These are phyloP conservation scores for Psilocybe subaeruginosa DNA, from an alignment of 768 basidiomycete genomes.

Conservation along the genomic window DNA sequence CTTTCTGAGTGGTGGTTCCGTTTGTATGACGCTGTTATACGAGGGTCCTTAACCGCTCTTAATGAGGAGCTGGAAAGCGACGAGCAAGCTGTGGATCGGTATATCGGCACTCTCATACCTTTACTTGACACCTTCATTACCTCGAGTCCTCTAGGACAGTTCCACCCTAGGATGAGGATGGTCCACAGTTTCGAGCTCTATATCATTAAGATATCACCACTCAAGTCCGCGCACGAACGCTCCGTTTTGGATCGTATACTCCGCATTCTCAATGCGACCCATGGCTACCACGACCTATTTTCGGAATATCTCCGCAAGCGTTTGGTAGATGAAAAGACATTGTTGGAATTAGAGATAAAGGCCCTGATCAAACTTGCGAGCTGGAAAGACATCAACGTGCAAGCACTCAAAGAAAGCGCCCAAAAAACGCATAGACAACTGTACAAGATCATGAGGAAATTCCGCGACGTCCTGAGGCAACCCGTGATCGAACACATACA, in stretches of 20 bases:
- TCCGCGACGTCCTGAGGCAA: slow-evolving; percentile 85
- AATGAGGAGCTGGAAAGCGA: slow-evolving; percentile 38
- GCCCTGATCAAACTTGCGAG: slow-evolving; percentile 93
- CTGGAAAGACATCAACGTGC: slow-evolving; percentile 97
- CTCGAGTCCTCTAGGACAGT: slow-evolving; percentile 84
- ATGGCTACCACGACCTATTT: slow-evolving; percentile 68
- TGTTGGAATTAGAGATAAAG: slow-evolving; percentile 79
- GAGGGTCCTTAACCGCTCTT: slow-evolving; percentile 56
- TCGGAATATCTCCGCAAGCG: slow-evolving; percentile 43
- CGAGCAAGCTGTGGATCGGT: slow-evolving; percentile 40
- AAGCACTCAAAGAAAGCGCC: slow-evolving; percentile 90
- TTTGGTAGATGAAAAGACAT: slow-evolving; percentile 57
- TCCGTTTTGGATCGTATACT: slow-evolving; percentile 50
- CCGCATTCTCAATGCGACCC: slow-evolving; percentile 62
- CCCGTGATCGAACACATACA: slow-evolving; percentile 52
- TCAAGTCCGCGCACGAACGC: slow-evolving; percentile 30
- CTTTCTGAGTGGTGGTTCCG: slow-evolving; percentile 85
- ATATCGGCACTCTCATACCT: slow-evolving; percentile 69
- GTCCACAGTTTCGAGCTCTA: slow-evolving; percentile 69
- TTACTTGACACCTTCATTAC: slow-evolving; percentile 82
- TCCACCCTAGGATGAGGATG: slow-evolving; percentile 63
- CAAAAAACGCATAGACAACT: slow-evolving; percentile 88
- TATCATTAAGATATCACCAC: slow-evolving; percentile 36
- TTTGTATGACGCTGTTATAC: slow-evolving; percentile 78
- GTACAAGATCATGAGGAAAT: slow-evolving; percentile 89